Evolutionary conservation across 768 basidiomycete species (phyloP), one percentile per base, ranked within the genome.

Genomic region (Collybia mongolica): DNA sequence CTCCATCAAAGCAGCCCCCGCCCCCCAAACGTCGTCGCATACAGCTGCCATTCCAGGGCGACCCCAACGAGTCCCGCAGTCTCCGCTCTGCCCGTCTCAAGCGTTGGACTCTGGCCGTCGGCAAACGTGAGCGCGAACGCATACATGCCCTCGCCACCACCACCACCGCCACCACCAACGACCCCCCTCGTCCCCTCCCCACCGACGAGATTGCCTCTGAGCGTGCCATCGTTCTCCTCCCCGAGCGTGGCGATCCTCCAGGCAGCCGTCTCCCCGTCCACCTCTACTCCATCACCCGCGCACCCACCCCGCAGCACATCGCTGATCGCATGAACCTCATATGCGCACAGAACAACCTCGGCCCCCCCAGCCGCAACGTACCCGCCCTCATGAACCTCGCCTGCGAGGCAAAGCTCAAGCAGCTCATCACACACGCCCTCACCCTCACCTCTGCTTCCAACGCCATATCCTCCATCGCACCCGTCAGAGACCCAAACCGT

Each of bases 341-440:
- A 53, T 88, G 83, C 36, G 86, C 88, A 1, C 90, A 93, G 59
- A 83, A 90, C 57, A 84, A 84, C 56, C 66, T 91, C 1, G 71
- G 71, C 2, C 65, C 75, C 15, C 88, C 90, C 0, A 73, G 80
- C 4, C 82, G 82, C 41, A 66, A 73, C 6, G 90, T 88, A 6
- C 74, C 88, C 11, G 73, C 82, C 2, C 72, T 92, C 2, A 79
- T 91, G 76, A 82, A 83, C 65, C 76, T 90, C 42, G 90, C 90
- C 1, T 86, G 84, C 58, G 89, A 93, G 74, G 87, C 87, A 15
- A 89, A 90, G 62, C 75, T 93, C 3, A 93, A 93, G 61, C 87
- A 91, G 51, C 79, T 92, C 22, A 86, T 93, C 55, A 88, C 85
- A 1, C 88, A 88, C 57, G 88, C 90, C 4, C 66, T 93, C 24